Evolutionary conservation across 202 grass and related monocot species (phyloP), one percentile per base, ranked within the genome.

Genomic region (Setaria italica): DNA sequence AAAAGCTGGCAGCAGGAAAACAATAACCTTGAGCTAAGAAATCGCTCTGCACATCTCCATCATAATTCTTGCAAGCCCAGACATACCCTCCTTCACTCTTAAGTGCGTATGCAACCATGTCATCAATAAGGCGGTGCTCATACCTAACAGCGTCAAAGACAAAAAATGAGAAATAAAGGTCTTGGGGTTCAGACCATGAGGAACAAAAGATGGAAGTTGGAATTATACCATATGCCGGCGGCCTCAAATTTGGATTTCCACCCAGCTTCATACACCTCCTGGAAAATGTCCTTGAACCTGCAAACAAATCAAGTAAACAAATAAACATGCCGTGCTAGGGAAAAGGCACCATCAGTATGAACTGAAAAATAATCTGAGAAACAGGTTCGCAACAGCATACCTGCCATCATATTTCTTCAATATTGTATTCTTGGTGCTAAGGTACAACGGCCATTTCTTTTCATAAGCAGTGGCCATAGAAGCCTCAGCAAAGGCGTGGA

Each of bases 21-120:
- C 72, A 35, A 33, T 19, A 81, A 98, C 93, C 96, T 99, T 99
- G 93, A 88, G 97, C 97, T 66, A 99, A 85, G 78, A 96, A 89
- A 90, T 98, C 91, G 55, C 96, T 95, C 62, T 98, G 91, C 47
- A 95, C 91, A 88, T 98, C 96, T 79, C 96, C 93, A 85, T 95
- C 90, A 71, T 95, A 98, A 76, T 98, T 95, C 84, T 98, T 98
- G 91, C 95, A 98, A 88, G 93, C 95, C 95, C 95, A 98, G 9
- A 98, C 91, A 81, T 98, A 98, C 41, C 93, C 93, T 76, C 95
- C 95, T 82, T 98, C 91, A 74, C 93, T 95, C 80, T 98, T 98
- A 46, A 98, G 71, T 4, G 95, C 93, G 67, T 95, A 99, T 16
- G 96, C 93, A 70, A 99, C 96, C 96, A 93, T 93, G 88, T 90